Evolutionary conservation across 2,329 filamentous ascomycete genomes (phyloP), one percentile per base, ranked within the genome.

Genomic region (Aspergillus udagawae): DNA sequence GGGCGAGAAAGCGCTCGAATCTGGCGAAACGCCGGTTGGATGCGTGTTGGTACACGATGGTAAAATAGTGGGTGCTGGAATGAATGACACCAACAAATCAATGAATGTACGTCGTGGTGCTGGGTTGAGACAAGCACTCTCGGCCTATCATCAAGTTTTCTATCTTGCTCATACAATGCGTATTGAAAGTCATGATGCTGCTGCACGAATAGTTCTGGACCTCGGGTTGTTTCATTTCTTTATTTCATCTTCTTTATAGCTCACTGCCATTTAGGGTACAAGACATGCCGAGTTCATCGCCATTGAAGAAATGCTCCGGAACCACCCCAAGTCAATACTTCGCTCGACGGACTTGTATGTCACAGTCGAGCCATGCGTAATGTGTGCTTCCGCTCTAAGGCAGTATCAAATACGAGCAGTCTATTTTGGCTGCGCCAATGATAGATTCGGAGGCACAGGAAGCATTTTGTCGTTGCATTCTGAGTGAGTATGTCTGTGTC

Each of bases 291-390:
- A 99, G 73, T 95, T 97, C 70, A 87, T 97, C 76, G 94, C 92
- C 50, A 82, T 99, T 53, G 80, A 83, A 56, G 77, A 85, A 60
- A 84, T 89, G 63, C 78, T 90, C 49, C 77, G 82, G 23, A 82
- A 81, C 53, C 83, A 94, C 63, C 82, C 88, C 53, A 82, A 85
- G 35, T 82, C 82, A 12, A 84, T 93, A 61, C 80, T 97, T 64
- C 80, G 79, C 42, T 84, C 92, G 62, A 89, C 86, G 9, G 86
- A 89, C 68, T 84, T 99, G 52, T 99, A 99, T 74, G 94, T 99
- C 51, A 99, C 94, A 0, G 93, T 99, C 54, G 95, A 99, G 76
- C 94, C 94, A 4, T 99, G 94, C 74, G 91, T 99, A 77, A 99
- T 99, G 94, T 99, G 94, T 72, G 94, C 94, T 12, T 95, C 92